Evolutionary conservation across 495 filamentous ascomycete genomes (phyloP).

Genomic region (Jackrogersella minutella): DNA sequence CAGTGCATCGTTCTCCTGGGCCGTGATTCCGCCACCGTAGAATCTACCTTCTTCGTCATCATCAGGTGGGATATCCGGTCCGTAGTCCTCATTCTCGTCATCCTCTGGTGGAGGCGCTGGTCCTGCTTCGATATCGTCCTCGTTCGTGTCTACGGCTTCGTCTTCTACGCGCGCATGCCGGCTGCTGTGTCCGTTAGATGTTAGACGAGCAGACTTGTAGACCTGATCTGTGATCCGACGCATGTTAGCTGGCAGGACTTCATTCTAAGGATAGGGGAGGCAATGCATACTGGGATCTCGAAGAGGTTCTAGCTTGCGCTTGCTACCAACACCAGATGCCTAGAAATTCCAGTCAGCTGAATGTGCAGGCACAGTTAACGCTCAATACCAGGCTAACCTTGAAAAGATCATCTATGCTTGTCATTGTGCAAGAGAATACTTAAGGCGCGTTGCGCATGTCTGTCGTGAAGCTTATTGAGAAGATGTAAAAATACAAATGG

Average conservation of each 20-base stretch:
- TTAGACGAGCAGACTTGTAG: constrained; percentile 87
- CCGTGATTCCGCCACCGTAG: constrained; percentile 89
- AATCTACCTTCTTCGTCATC: constrained; percentile 85
- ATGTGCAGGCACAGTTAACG: background rate
- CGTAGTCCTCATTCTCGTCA: constrained; percentile 64
- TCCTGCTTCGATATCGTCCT: constrained; percentile 66
- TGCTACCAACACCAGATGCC: constrained; percentile 64
- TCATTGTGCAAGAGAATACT: constrained; percentile 60
- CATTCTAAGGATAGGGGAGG: background rate
- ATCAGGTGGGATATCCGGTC: constrained; percentile 73
- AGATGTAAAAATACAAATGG: background rate
- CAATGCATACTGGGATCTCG: constrained; percentile 71
- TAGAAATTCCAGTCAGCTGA: constrained; percentile 42
- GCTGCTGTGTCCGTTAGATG: constrained; percentile 55
- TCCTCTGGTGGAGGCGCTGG: constrained; percentile 46
- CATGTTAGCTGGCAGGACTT: constrained; percentile 10
- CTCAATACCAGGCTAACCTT: constrained; percentile 62
- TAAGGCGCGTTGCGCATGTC: background rate
- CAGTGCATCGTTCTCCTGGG: constrained; percentile 82
- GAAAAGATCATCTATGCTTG: constrained; percentile 84
- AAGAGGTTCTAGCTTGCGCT: constrained; percentile 79
- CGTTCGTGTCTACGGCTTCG: constrained; percentile 58
- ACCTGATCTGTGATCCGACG: constrained; percentile 63
- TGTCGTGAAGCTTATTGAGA: background rate
- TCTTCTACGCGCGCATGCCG: constrained; percentile 52